Percentiles rank a stretch among this genome's conserved stretches.
phyloP scores from a whole-genome alignment of 306 rosid genomes.

The Begonia loranthoides region DNA sequence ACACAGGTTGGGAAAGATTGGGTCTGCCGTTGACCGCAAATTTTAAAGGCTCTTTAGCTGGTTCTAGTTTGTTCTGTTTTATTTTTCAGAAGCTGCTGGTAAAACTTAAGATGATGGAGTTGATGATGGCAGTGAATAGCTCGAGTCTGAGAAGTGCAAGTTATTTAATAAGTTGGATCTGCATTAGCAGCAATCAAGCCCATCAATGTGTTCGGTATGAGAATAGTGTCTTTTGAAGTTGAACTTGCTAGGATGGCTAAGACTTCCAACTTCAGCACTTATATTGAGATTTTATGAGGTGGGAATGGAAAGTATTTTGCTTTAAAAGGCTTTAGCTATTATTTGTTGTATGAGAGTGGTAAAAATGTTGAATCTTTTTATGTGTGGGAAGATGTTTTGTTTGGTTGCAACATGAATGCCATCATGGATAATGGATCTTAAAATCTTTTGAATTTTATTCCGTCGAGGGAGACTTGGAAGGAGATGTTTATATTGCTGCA shows the following conservation, averaged over 20 bases:
- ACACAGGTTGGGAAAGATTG: too few relatives aligned
- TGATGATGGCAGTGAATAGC: conserved; percentile 61
- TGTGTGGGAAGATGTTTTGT: conserved; percentile 73
- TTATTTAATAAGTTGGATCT: conserved; percentile 52
- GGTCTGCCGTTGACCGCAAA: too few relatives aligned
- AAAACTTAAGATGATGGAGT: conserved; percentile 61
- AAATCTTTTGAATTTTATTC: conserved; percentile 43
- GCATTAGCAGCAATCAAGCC: conserved; percentile 55
- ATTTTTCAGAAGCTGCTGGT: conserved; percentile 77
- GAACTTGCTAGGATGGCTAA: conserved; percentile 56
- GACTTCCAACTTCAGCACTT: conserved; percentile 69
- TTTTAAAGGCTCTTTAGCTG: conserved; percentile 46
- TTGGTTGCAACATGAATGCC: conserved; percentile 81
- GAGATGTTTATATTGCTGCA: conserved; percentile 68
- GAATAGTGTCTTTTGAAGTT: conserved; percentile 59
- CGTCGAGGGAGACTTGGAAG: conserved; percentile 63
- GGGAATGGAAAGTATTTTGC: conserved; percentile 63
- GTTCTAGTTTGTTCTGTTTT: conserved; percentile 36
- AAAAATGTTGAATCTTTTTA: conserved; percentile 48
- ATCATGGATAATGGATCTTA: conserved; percentile 62
- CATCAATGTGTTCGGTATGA: conserved; percentile 50
- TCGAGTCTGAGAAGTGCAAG: conserved; percentile 37
- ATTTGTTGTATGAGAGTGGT: conserved; percentile 40
- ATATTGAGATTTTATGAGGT: conserved; percentile 48
- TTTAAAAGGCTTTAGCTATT: conserved; percentile 62